Conservation (phyloP, 2,329 filamentous ascomycete genomes). For the Apiospora hydei region DNA sequence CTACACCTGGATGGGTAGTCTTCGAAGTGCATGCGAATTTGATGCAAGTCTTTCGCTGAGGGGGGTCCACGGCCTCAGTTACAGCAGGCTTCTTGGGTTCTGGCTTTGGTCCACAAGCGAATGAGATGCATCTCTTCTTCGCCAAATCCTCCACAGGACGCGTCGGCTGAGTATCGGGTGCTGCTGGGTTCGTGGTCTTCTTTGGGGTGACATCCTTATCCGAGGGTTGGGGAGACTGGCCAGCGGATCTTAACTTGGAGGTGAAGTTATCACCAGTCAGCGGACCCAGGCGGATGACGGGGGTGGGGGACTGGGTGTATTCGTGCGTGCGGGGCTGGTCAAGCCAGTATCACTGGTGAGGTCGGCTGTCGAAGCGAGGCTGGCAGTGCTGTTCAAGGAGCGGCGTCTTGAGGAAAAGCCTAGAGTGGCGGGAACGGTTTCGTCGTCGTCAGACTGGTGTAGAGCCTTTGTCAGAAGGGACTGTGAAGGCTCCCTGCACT, state of each 20-base stretch:
- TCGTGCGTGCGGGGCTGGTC: slow-evolving; percentile 87
- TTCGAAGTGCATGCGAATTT: slow-evolving; percentile 77
- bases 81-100: slow-evolving; percentile 51
- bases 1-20: slow-evolving; percentile 51
- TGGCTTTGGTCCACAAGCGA: slow-evolving; percentile 79
- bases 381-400: slow-evolving; percentile 81
- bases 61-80: slow-evolving; percentile 47
- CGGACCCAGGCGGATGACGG: slow-evolving; percentile 59
- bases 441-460: slow-evolving; percentile 67
- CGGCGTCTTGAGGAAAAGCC: slow-evolving; percentile 55
- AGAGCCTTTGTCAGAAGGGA: slow-evolving; percentile 90
- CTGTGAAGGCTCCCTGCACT: slow-evolving; percentile 66
- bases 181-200: slow-evolving; percentile 27
- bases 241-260: slow-evolving; percentile 37
- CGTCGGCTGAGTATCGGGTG: slow-evolving; percentile 44
- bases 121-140: slow-evolving; percentile 90
- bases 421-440: slow-evolving; percentile 48
- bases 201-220: slow-evolving; percentile 35
- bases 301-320: slow-evolving; percentile 88
- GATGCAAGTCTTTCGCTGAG: slow-evolving; percentile 67
- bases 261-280: slow-evolving; percentile 43
- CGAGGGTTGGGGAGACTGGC: slow-evolving; percentile 38
- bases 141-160: slow-evolving; percentile 71
- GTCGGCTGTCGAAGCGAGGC: slow-evolving; percentile 84
- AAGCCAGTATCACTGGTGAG: slow-evolving; percentile 93